Percentiles rank a stretch among this genome's conserved stretches.
Conservation (phyloP, 768 basidiomycete genomes). For the Podaxis sp. region DNA sequence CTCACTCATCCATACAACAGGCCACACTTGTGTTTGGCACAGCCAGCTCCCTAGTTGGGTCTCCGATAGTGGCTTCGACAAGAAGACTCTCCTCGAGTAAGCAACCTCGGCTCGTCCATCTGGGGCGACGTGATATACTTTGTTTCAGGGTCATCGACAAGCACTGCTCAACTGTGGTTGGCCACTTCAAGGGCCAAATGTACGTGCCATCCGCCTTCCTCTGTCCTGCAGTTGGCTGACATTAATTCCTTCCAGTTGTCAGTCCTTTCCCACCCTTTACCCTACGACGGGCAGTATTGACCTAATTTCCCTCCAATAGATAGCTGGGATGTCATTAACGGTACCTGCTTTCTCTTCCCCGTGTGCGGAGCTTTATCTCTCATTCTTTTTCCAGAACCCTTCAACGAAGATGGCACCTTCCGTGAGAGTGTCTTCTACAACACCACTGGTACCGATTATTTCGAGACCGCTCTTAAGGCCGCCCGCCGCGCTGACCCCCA, state of each 20-base stretch:
- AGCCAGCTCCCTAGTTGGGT: slow-evolving; percentile 56
- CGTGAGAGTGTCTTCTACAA: slow-evolving; percentile 56
- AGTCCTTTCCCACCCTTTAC: neutral
- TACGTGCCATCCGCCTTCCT: slow-evolving; percentile 22
- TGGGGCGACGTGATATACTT: neutral
- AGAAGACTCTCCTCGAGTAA: slow-evolving; percentile 32
- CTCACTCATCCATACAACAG: slow-evolving; percentile 17
- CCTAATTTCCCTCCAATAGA: slow-evolving; percentile 25
- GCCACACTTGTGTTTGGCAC: slow-evolving; percentile 52
- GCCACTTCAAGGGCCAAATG: slow-evolving; percentile 54
- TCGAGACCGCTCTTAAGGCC: slow-evolving; percentile 48
- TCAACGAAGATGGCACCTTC: slow-evolving; percentile 62
- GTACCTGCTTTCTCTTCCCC: slow-evolving; percentile 17
- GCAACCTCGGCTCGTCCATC: neutral
- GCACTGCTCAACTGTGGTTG: slow-evolving; percentile 48
- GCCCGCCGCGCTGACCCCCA: slow-evolving; percentile 55
- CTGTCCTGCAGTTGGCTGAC: neutral
- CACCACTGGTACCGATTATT: slow-evolving; percentile 44
- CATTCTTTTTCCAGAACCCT: slow-evolving; percentile 35
- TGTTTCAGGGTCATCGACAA: slow-evolving; percentile 36
- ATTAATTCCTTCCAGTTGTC: slow-evolving; percentile 16
- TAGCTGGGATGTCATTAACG: slow-evolving; percentile 55
- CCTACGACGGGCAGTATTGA: neutral
- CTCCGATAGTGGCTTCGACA: slow-evolving; percentile 39
- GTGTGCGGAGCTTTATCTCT: neutral